A percentile compares a stretch with the other conserved stretches of the same genome.
These are phyloP conservation scores for Sparassis latifolia DNA, from an alignment of 1,284 basidiomycete genomes.

Conservation along the genomic window DNA sequence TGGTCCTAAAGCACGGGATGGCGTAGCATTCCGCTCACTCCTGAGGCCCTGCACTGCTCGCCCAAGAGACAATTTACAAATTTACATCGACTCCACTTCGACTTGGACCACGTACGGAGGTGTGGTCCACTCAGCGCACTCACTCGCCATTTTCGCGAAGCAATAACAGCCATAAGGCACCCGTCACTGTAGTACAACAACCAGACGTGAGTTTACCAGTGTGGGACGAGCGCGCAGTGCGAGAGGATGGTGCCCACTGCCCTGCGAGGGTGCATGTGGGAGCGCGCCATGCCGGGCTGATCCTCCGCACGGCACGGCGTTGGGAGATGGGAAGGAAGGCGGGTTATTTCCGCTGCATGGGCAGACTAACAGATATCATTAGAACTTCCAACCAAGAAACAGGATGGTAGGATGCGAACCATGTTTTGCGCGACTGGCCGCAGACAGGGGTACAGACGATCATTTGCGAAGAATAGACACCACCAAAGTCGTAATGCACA, in stretches of 20 bases:
- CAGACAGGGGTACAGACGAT: slow-evolving; percentile 77
- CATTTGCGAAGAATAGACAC: slow-evolving; percentile 35
- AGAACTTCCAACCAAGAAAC: not conserved
- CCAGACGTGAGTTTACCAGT: slow-evolving; percentile 36
- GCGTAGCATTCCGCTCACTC: no score
- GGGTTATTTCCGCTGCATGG: slow-evolving; percentile 46
- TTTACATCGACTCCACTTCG: no score
- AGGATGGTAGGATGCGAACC: slow-evolving; percentile 35
- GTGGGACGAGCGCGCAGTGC: slow-evolving; percentile 61
- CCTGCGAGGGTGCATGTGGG: slow-evolving; percentile 68
- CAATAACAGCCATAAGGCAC: no score
- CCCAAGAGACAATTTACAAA: no score
- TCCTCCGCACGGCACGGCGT: slow-evolving; percentile 78
- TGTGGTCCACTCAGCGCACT: no score
- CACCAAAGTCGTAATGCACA: slow-evolving; percentile 4
- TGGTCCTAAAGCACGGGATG: no score
- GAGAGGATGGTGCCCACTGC: slow-evolving; percentile 71
- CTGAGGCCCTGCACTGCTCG: no score
- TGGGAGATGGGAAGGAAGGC: slow-evolving; percentile 76
- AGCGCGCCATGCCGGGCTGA: slow-evolving; percentile 66
- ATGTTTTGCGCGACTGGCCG: slow-evolving; percentile 77
- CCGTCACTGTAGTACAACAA: slow-evolving; percentile 5
- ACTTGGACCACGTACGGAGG: no score
- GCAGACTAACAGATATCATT: slow-evolving; percentile 33
- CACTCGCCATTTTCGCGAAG: no score